Evolutionary conservation across 345 rosid species (phyloP).

Genomic region (Kernera saxatilis): DNA sequence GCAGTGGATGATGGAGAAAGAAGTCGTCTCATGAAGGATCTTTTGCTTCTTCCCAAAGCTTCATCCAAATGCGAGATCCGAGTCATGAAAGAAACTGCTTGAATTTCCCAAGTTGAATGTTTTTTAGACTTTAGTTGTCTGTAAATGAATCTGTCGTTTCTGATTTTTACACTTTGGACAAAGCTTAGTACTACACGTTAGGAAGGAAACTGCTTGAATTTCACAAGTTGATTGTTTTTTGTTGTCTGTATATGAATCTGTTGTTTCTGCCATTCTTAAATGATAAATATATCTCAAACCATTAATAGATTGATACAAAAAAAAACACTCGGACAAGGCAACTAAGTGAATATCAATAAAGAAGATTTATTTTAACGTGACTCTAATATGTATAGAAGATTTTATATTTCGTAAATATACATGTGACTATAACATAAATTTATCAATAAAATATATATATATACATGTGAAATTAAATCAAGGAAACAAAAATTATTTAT

Average conservation of each 20-base stretch:
- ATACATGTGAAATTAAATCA: too few relatives aligned
- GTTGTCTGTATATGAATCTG: neutral
- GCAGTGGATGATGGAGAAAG: neutral
- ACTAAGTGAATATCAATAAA: too few relatives aligned
- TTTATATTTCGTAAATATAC: too few relatives aligned
- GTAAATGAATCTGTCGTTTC: neutral
- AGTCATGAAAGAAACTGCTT: neutral
- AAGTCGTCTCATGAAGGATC: neutral
- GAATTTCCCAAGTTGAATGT: neutral
- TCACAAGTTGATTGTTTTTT: neutral
- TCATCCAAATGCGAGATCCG: conserved; percentile 11
- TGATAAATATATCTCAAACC: too few relatives aligned
- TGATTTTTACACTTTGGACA: neutral
- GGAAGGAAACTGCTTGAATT: neutral
- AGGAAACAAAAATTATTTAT: too few relatives aligned
- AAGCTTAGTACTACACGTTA: neutral
- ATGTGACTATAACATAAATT: too few relatives aligned
- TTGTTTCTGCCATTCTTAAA: too few relatives aligned
- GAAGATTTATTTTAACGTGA: too few relatives aligned
- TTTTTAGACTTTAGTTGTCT: neutral
- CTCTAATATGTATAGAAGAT: too few relatives aligned
- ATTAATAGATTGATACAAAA: too few relatives aligned
- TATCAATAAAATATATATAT: too few relatives aligned
- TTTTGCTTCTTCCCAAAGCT: conserved; percentile 14
- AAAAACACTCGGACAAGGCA: too few relatives aligned